Evolutionary conservation across 805 yeast species (phyloP).

Genomic region (Teunomyces tritomae): DNA sequence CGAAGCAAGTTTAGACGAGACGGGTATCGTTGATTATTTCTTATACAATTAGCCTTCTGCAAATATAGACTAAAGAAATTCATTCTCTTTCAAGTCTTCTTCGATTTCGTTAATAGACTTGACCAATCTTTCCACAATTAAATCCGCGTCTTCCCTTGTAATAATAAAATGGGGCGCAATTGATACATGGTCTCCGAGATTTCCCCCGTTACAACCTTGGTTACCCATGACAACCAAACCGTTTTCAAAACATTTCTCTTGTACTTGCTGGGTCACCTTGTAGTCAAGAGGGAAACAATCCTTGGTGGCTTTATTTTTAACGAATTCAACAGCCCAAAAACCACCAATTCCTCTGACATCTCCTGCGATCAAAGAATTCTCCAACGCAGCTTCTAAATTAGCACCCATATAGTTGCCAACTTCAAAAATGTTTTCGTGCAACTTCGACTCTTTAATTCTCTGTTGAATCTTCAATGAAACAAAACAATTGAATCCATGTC

Average conservation of each 20-base stretch:
- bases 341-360: slow-evolving; percentile 65
- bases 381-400: slow-evolving; percentile 16
- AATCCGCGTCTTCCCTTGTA: slow-evolving; percentile 41
- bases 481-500: slow-evolving; percentile 26
- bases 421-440: slow-evolving; percentile 39
- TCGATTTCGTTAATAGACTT: slow-evolving; percentile 40
- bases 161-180: slow-evolving; percentile 47
- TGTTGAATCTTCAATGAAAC: slow-evolving; percentile 28
- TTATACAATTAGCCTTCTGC: not conserved
- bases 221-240: slow-evolving; percentile 50
- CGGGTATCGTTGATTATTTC: not conserved
- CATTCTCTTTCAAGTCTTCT: not conserved
- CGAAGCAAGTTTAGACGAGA: not conserved
- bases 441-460: slow-evolving; percentile 29
- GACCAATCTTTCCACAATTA: slow-evolving; percentile 36
- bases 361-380: slow-evolving; percentile 35
- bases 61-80: not conserved
- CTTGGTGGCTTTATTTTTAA: slow-evolving; percentile 50
- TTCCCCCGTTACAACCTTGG: slow-evolving; percentile 41
- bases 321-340: slow-evolving; percentile 58
- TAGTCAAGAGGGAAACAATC: slow-evolving; percentile 42
- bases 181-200: slow-evolving; percentile 44
- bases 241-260: slow-evolving; percentile 35
- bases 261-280: slow-evolving; percentile 36
- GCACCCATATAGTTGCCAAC: slow-evolving; percentile 45